phyloP scores from a whole-genome alignment of 371 early-diverging fungal species.

The Rhizopus sp. region DNA sequence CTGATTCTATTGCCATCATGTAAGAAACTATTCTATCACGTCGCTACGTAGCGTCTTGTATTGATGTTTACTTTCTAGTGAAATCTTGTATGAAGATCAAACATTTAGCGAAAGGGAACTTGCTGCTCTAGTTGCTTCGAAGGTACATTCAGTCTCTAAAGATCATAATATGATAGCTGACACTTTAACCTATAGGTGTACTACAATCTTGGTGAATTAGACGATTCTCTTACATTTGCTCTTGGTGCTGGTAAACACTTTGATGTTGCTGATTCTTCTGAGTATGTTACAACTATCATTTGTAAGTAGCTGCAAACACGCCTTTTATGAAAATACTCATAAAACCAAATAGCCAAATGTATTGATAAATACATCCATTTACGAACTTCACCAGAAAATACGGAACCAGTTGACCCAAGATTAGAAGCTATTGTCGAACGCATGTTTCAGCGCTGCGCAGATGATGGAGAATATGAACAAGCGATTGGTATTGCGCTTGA shows the following conservation, averaged over 20 bases:
- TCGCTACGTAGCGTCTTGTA: neutral
- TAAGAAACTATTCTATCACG: slow-evolving; percentile 28
- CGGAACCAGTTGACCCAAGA: slow-evolving; percentile 68
- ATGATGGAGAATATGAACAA: slow-evolving; percentile 85
- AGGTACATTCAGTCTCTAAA: slow-evolving; percentile 54
- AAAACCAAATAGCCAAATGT: slow-evolving; percentile 64
- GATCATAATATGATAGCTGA: neutral
- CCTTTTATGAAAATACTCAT: neutral
- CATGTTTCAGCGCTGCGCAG: slow-evolving; percentile 92
- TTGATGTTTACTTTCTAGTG: slow-evolving; percentile 52
- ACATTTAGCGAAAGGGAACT: slow-evolving; percentile 82
- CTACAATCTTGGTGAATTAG: slow-evolving; percentile 92
- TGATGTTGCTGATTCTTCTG: slow-evolving; percentile 74
- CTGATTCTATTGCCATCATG: slow-evolving; percentile 94
- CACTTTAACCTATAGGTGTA: slow-evolving; percentile 66
- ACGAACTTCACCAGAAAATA: slow-evolving; percentile 54
- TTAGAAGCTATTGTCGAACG: slow-evolving; percentile 89
- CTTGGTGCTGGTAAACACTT: slow-evolving; percentile 92
- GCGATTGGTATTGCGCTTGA: slow-evolving; percentile 96
- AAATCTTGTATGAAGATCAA: slow-evolving; percentile 91
- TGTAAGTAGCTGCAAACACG: slow-evolving; percentile 50
- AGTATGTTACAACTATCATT: slow-evolving; percentile 94
- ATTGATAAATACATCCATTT: slow-evolving; percentile 93
- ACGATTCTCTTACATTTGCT: slow-evolving; percentile 94
- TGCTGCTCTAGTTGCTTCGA: slow-evolving; percentile 95